Evolutionary conservation across 2,329 filamentous ascomycete genomes (phyloP), one percentile per base, ranked within the genome.

Genomic region (Didymella segeticola): DNA sequence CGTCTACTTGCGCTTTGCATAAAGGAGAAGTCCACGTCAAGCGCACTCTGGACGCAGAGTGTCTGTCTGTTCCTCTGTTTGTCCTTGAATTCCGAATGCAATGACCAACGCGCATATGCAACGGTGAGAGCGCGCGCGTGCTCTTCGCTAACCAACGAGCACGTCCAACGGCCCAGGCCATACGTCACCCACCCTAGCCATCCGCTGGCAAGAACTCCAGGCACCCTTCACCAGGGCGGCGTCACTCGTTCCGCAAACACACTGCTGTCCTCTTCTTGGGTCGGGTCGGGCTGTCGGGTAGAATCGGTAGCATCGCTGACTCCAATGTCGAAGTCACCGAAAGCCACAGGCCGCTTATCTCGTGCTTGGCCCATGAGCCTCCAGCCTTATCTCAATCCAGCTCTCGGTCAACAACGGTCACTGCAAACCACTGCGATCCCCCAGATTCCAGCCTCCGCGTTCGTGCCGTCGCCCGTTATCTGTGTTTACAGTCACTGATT

Each of bases 11-110:
- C 45, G 47, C 46, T 25, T 23, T 47, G 62, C 66, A 68, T 63
- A 66, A 67, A 67, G 64, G 65, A 56, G 61, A 53, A 27, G 46
- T 20, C 17, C 23, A 22, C 20, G 19, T 27, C 15, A 12, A 30
- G 27, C 11, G 9, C 8, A 12, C 25, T 29, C 15, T 14, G 23
- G 25, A 20, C 2, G 9, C 4, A 20, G 10, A n/a, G n/a, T 20
- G 20, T 12, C 2, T 11, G 20, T 14, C 20, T 11, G n/a, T 23
- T 22, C 30, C 12, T 12, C 2, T 11, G 20, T 14, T 15, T 11
- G n/a, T 23, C 29, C 30, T 15, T 22, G 15, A 26, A n/a, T 26
- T 37, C 8, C n/a, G 25, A 26, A 15, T 33, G 30, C 17, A 39
- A 30, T 41, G 45, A 34, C 39, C 43, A 39, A 27, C 43, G 20